Conservation (phyloP, 441 rosid species). For the Jatropha multifida region DNA sequence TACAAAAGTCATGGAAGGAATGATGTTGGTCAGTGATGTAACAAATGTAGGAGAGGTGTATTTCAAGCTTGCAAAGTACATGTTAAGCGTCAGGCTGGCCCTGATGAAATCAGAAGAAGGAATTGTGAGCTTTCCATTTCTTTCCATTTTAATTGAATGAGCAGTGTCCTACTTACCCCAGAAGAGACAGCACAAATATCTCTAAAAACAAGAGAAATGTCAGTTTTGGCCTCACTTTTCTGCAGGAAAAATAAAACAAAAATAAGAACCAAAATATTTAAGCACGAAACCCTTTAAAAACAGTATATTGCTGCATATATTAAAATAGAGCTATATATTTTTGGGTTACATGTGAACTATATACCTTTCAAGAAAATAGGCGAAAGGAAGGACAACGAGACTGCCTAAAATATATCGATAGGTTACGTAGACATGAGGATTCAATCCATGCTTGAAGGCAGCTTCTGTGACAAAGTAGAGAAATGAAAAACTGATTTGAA, state of each 20-base stretch:
- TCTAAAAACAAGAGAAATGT: conserved; percentile 38
- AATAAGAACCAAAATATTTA: background rate
- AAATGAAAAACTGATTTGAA: conserved; percentile 31
- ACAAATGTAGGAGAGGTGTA: conserved; percentile 45
- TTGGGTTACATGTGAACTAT: too few relatives aligned
- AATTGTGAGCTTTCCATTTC: conserved; percentile 12
- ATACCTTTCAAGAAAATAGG: conserved; percentile 51
- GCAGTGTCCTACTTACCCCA: conserved; percentile 33
- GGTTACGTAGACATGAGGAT: conserved; percentile 46
- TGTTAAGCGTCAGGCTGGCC: conserved; percentile 41
- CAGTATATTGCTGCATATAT: background rate
- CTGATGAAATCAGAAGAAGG: conserved; percentile 26
- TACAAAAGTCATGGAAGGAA: conserved; percentile 39
- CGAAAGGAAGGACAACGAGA: conserved; percentile 32
- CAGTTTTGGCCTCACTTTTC: conserved; percentile 44
- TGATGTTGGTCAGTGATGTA: conserved; percentile 43
- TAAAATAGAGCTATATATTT: too few relatives aligned
- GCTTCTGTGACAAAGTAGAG: conserved; percentile 47
- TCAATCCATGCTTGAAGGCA: conserved; percentile 47
- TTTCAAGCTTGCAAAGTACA: conserved; percentile 53
- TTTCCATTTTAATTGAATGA: background rate
- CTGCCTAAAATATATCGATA: conserved; percentile 39
- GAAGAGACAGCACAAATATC: conserved; percentile 44
- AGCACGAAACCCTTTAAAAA: background rate
- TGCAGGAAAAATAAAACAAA: conserved; percentile 19